phyloP scores from a whole-genome alignment of 257 asterid species.

The Gardenia jasminoides region DNA sequence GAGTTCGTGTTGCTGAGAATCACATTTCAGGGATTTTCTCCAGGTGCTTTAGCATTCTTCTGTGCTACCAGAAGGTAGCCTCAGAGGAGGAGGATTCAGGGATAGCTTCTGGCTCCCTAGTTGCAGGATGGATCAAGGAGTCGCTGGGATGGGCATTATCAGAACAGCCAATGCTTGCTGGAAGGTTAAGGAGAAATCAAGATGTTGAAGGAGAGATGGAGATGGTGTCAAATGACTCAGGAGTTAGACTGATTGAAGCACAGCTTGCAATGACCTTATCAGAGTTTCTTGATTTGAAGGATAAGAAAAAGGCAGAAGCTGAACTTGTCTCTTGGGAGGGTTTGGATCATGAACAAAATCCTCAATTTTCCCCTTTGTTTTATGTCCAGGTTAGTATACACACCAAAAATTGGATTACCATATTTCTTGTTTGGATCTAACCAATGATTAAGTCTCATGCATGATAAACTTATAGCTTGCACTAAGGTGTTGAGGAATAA shows the following conservation, averaged over 20 bases:
- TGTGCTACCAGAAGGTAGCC: constrained; percentile 41
- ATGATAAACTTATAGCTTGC: neutral
- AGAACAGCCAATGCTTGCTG: constrained; percentile 61
- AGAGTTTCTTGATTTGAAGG: constrained; percentile 44
- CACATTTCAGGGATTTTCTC: constrained; percentile 21
- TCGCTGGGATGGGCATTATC: constrained; percentile 50
- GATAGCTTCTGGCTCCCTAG: constrained; percentile 38
- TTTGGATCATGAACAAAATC: constrained; percentile 34
- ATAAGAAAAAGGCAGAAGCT: constrained; percentile 27
- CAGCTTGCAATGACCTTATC: constrained; percentile 28
- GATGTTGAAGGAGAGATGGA: constrained; percentile 22
- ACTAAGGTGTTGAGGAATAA: neutral
- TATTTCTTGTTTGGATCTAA: neutral
- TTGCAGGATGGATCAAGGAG: constrained; percentile 61
- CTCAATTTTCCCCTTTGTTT: constrained; percentile 59
- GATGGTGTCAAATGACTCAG: constrained; percentile 60
- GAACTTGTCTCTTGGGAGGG: constrained; percentile 69
- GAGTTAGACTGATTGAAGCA: constrained; percentile 56
- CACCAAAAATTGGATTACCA: neutral
- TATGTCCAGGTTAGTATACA: constrained; percentile 58
- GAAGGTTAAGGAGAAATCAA: constrained; percentile 43
- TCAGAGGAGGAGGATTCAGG: constrained; percentile 12
- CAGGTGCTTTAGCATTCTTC: constrained; percentile 36
- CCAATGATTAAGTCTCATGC: neutral
- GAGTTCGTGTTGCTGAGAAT: constrained; percentile 20